phyloP scores from a whole-genome alignment of 495 filamentous ascomycete genomes.

The Lasiosphaeria miniovina region DNA sequence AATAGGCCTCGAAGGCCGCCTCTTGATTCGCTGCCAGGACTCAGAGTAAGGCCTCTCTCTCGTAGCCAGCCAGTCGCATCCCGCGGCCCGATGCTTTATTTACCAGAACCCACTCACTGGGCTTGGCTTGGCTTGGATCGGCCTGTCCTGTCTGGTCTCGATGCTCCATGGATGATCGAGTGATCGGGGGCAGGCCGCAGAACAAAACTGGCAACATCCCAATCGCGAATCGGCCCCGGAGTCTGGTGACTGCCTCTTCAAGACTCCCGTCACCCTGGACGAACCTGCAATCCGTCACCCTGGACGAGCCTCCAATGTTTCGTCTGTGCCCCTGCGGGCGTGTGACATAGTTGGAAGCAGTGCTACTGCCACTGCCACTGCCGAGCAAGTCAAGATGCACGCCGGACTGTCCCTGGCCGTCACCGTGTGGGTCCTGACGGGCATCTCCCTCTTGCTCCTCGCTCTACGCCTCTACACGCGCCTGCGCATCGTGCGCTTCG shows the following conservation, averaged over 20 bases:
- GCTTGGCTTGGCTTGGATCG: no score
- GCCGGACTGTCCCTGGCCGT: slow-evolving; percentile 30
- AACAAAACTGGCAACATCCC: no score
- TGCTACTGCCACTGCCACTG: background rate
- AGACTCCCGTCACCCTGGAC: no score
- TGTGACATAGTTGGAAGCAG: no score
- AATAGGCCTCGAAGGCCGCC: background rate
- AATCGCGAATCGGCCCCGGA: no score
- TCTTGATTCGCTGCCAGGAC: background rate
- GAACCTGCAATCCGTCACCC: no score
- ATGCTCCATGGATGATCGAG: no score
- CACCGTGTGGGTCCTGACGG: slow-evolving; percentile 38
- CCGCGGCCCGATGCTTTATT: background rate
- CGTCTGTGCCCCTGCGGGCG: no score
- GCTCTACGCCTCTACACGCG: slow-evolving; percentile 38
- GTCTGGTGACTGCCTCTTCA: no score
- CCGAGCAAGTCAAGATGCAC: slow-evolving; percentile 18
- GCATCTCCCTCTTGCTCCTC: slow-evolving; percentile 29
- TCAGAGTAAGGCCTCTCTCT: background rate
- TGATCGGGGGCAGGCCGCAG: no score
- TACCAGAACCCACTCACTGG: background rate
- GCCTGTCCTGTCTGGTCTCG: no score
- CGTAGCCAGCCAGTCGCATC: background rate
- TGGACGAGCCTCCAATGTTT: no score
- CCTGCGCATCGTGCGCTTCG: slow-evolving; percentile 34